A percentile compares a stretch with the other conserved stretches of the same genome.
These are phyloP conservation scores for Poronia punctata DNA, from an alignment of 495 filamentous ascomycete genomes.

Conservation along the genomic window DNA sequence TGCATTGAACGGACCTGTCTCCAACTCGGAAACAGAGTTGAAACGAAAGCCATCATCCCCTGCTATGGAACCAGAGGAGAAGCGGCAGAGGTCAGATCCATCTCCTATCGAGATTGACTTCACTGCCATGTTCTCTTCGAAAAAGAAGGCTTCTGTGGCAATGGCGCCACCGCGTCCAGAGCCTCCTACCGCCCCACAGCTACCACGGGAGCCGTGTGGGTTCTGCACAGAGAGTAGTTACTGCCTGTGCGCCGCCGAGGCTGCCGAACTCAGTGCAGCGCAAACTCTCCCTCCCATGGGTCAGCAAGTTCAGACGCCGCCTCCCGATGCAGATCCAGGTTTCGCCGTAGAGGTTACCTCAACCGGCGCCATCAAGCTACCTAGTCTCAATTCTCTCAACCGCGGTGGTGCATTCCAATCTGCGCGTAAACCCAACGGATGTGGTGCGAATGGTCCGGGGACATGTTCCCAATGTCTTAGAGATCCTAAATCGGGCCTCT, in stretches of 20 bases:
- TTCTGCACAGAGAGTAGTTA: constrained; percentile 81
- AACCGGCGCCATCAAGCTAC: constrained; percentile 43
- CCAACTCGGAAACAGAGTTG: constrained; percentile 26
- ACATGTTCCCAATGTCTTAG: constrained; percentile 72
- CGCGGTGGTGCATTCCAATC: constrained; percentile 13
- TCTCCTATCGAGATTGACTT: constrained; percentile 63
- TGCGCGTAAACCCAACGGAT: constrained; percentile 22
- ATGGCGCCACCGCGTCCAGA: constrained; percentile 13
- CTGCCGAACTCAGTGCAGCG: constrained; percentile 40
- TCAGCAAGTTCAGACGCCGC: constrained; percentile 57
- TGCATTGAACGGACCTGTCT: constrained; percentile 17
- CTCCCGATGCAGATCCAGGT: constrained; percentile 50
- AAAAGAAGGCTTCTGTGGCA: constrained; percentile 19
- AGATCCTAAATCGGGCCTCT: constrained; percentile 73
- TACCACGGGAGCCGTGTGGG: constrained; percentile 61
- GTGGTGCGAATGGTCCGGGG: constrained; percentile 67
- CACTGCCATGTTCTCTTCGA: constrained; percentile 54
- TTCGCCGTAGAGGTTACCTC: constrained; percentile 41
- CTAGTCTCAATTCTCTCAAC: constrained; percentile 28
- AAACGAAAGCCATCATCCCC: constrained; percentile 26
- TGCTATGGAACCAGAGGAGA: constrained; percentile 49
- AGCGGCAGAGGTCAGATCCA: constrained; percentile 33
- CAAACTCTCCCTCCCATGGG: constrained; percentile 36
- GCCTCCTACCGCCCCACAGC: constrained; percentile 22
- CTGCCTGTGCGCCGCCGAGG: constrained; percentile 77